phyloP scores from a whole-genome alignment of 306 rosid species.

The Fragaria iinumae region DNA sequence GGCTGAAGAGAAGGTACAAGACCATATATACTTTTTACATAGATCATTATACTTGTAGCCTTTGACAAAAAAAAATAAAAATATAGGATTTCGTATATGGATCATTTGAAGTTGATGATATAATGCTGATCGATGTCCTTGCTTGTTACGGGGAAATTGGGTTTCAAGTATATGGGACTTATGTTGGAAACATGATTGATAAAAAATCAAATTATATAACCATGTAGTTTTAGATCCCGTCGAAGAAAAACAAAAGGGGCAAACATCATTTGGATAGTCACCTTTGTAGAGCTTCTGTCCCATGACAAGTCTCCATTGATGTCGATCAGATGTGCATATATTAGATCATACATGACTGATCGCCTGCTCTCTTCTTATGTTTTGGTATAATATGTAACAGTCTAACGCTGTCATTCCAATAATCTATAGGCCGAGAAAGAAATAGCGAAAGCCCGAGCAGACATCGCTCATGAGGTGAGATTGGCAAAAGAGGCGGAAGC shows the following conservation, averaged over 20 bases:
- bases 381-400: background rate
- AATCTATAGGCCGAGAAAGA: slow-evolving; percentile 57
- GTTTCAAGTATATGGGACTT: no score
- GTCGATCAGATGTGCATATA: background rate
- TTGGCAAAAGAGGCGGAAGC: slow-evolving; percentile 82
- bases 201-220: no score
- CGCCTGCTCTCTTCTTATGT: background rate
- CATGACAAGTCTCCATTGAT: background rate
- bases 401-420: background rate
- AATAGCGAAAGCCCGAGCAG: slow-evolving; percentile 54
- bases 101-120: no score
- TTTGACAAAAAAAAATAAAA: no score
- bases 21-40: background rate
- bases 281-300: no score
- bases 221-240: no score
- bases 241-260: no score
- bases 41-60: background rate
- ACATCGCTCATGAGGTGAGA: slow-evolving; percentile 68
- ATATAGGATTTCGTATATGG: no score
- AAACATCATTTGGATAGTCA: no score
- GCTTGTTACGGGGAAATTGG: no score
- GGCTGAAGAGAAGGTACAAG: slow-evolving; percentile 68
- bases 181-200: no score
- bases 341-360: background rate
- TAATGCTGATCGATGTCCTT: no score